These are phyloP conservation scores for Arctostaphylos glauca DNA, from an alignment of 148 eudicot genomes.

Conservation along the genomic window DNA sequence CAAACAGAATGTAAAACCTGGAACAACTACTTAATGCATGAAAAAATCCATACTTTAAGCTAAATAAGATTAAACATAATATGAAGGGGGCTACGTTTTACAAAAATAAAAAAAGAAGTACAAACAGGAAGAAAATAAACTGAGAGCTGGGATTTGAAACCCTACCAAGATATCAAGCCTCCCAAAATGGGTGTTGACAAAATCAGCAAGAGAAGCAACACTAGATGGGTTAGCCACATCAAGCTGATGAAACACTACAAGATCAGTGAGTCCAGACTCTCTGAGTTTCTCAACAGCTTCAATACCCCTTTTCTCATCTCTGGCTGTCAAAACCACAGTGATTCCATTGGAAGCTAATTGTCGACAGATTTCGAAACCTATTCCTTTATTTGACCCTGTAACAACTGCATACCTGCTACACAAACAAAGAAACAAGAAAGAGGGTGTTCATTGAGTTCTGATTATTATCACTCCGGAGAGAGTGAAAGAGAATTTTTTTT, in stretches of 20 bases:
- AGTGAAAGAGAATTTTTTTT: background rate
- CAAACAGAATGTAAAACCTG: too few relatives aligned
- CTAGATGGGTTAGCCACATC: slow-evolving; percentile 27
- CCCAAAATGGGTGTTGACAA: slow-evolving; percentile 23
- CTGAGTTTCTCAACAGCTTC: slow-evolving; percentile 33
- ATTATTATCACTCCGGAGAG: background rate
- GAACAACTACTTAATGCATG: too few relatives aligned
- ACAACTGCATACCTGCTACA: slow-evolving; percentile 27
- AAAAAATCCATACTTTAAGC: too few relatives aligned
- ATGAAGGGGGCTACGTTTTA: background rate
- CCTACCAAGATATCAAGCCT: slow-evolving; percentile 11
- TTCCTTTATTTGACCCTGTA: slow-evolving; percentile 25
- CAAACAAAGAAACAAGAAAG: background rate
- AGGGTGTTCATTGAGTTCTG: background rate
- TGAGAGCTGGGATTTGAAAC: background rate
- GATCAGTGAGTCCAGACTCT: slow-evolving; percentile 15
- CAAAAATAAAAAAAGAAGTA: too few relatives aligned
- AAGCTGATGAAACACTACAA: slow-evolving; percentile 27
- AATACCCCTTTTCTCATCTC: slow-evolving; percentile 28
- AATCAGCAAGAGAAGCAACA: slow-evolving; percentile 24
- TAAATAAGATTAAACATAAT: too few relatives aligned
- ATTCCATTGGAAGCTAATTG: slow-evolving; percentile 28
- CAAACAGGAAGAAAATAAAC: too few relatives aligned
- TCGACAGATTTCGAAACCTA: slow-evolving; percentile 24
- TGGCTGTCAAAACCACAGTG: slow-evolving; percentile 21